phyloP scores from a whole-genome alignment of 1,284 basidiomycete genomes.

The Ceratobasidium sp. region DNA sequence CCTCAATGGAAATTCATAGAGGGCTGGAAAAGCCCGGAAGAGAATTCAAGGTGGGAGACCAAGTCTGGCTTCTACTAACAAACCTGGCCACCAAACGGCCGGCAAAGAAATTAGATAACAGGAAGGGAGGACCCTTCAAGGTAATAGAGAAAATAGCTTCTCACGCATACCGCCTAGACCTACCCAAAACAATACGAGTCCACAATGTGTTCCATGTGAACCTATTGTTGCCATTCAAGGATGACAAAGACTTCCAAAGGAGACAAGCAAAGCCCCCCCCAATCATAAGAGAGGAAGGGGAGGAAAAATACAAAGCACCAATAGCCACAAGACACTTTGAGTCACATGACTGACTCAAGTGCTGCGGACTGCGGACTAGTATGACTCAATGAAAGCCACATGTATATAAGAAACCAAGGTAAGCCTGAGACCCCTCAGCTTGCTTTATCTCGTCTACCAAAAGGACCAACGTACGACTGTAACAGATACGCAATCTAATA shows the following conservation, averaged over 20 bases:
- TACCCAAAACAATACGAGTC: too few relatives aligned
- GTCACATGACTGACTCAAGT: too few relatives aligned
- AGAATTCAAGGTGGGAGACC: neutral
- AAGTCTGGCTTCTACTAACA: neutral
- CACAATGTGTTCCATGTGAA: neutral
- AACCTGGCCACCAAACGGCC: neutral
- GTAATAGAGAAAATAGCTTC: neutral
- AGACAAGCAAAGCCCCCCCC: neutral
- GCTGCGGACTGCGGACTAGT: too few relatives aligned
- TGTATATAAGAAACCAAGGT: too few relatives aligned
- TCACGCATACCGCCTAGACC: neutral
- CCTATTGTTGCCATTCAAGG: neutral
- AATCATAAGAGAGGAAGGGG: neutral
- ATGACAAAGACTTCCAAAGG: neutral
- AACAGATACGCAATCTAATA: too few relatives aligned
- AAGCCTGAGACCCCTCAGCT: too few relatives aligned
- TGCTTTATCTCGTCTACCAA: too few relatives aligned
- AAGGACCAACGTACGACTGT: too few relatives aligned
- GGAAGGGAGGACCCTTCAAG: neutral
- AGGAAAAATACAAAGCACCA: neutral
- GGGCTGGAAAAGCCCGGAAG: neutral
- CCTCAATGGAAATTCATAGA: neutral
- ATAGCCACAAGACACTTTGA: too few relatives aligned
- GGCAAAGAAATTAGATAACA: neutral
- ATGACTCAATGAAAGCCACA: too few relatives aligned